Conservation (phyloP, 2,329 filamentous ascomycete species). For the Cytospora paraplurivora region DNA sequence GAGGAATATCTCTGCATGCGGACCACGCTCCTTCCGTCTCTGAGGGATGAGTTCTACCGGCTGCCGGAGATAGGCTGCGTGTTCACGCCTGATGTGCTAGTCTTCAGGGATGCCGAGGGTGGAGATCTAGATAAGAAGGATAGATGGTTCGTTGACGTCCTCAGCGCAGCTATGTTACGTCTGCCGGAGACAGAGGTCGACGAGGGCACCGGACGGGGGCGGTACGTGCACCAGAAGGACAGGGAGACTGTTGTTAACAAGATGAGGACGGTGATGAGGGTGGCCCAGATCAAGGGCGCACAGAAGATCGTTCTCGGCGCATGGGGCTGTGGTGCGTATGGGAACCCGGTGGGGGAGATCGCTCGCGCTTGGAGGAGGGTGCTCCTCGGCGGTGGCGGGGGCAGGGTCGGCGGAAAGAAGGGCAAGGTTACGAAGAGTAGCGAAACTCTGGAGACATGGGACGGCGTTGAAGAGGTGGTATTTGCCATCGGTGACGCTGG, state of each 20-base stretch:
- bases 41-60: constrained; percentile 60
- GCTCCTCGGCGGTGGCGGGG: constrained; percentile 39
- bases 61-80: constrained; percentile 60
- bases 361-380: constrained; percentile 56
- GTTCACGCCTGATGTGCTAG: constrained; percentile 60
- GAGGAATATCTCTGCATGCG: constrained; percentile 65
- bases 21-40: constrained; percentile 60
- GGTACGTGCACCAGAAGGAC: constrained; percentile 50
- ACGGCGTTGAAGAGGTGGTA: constrained; percentile 52
- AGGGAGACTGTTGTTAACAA: constrained; percentile 54
- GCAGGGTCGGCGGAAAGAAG: constrained; percentile 17
- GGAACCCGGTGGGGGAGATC: constrained; percentile 62
- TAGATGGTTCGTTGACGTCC: constrained; percentile 60
- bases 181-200: constrained; percentile 54
- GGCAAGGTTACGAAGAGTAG: constrained; percentile 14
- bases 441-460: constrained; percentile 40
- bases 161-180: constrained; percentile 60
- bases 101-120: constrained; percentile 47
- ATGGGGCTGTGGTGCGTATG: constrained; percentile 67
- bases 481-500: constrained; percentile 59
- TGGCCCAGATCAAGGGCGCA: constrained; percentile 49
- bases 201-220: constrained; percentile 36
- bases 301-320: constrained; percentile 60
- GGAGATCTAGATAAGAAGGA: constrained; percentile 45
- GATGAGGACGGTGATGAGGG: constrained; percentile 60